A percentile compares a stretch with the other conserved stretches of the same genome.
Evolutionary conservation across 2,329 filamentous ascomycete genomes (phyloP).

Genomic region (Rugonectria rugulosa): DNA sequence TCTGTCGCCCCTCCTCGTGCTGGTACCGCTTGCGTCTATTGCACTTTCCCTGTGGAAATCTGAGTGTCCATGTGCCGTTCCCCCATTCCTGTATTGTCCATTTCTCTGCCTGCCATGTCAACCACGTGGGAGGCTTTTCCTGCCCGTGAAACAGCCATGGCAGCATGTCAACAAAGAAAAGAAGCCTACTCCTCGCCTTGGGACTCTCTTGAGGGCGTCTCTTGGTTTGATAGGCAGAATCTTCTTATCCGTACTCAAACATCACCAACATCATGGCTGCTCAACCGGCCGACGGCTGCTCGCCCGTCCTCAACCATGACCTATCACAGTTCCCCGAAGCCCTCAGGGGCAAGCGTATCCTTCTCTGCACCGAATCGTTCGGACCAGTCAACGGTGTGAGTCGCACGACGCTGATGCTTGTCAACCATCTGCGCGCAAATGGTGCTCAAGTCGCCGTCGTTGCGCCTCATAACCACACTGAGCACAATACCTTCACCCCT

Average conservation of each 20-base stretch:
- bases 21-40: conserved; percentile 35
- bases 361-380: conserved; percentile 75
- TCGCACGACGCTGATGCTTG: conserved; percentile 72
- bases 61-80: conserved; percentile 25
- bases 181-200: conserved; percentile 28
- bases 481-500: conserved; percentile 62
- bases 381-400: conserved; percentile 79
- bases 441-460: conserved; percentile 72
- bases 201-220: background rate
- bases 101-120: conserved; percentile 24
- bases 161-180: conserved; percentile 34
- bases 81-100: conserved; percentile 13
- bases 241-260: conserved; percentile 10
- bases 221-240: conserved; percentile 5
- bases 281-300: conserved; percentile 7
- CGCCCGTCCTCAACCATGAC: conserved; percentile 44
- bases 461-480: conserved; percentile 65
- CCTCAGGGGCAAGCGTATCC: conserved; percentile 67
- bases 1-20: conserved; percentile 42
- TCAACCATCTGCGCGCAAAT: conserved; percentile 70
- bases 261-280: conserved; percentile 25
- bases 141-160: conserved; percentile 1
- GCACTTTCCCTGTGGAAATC: conserved; percentile 25
- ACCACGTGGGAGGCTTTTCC: conserved; percentile 40
- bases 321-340: conserved; percentile 54